phyloP scores from a whole-genome alignment of 176 grass and related monocot genomes.

The Rhipidocladum racemiflorum region DNA sequence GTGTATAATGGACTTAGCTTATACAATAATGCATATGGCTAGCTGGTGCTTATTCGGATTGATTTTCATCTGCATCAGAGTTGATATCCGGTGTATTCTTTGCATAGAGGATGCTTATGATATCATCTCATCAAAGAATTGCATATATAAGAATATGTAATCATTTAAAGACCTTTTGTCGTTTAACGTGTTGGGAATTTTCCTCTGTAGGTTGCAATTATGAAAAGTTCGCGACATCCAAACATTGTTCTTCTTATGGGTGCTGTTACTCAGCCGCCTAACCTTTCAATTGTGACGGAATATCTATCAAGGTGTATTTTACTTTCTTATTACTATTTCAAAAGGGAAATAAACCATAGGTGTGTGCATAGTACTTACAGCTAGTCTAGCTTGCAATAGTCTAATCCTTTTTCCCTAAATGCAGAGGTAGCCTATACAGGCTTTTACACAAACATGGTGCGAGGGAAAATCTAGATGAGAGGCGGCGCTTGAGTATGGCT shows the following conservation, averaged over 20 bases:
- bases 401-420: constrained; percentile 13
- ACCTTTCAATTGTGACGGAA: constrained; percentile 84
- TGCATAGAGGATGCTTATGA: constrained; percentile 13
- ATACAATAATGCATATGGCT: neutral
- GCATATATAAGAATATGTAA: neutral
- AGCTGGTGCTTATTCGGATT: neutral
- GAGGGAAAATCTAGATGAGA: constrained; percentile 72
- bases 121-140: neutral
- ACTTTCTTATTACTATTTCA: constrained; percentile 17
- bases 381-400: neutral
- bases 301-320: constrained; percentile 66
- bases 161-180: constrained; percentile 14
- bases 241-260: constrained; percentile 97
- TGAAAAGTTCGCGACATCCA: constrained; percentile 90
- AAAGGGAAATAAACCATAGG: neutral
- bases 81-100: neutral
- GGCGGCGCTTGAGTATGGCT: constrained; percentile 70
- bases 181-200: neutral
- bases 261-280: constrained; percentile 79
- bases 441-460: constrained; percentile 56
- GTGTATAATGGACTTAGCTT: neutral
- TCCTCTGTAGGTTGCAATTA: constrained; percentile 70
- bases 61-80: neutral
- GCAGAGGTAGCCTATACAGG: constrained; percentile 80
- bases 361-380: neutral